Conservation (phyloP, 805 yeast species). For the Wickerhamiella brachini region DNA sequence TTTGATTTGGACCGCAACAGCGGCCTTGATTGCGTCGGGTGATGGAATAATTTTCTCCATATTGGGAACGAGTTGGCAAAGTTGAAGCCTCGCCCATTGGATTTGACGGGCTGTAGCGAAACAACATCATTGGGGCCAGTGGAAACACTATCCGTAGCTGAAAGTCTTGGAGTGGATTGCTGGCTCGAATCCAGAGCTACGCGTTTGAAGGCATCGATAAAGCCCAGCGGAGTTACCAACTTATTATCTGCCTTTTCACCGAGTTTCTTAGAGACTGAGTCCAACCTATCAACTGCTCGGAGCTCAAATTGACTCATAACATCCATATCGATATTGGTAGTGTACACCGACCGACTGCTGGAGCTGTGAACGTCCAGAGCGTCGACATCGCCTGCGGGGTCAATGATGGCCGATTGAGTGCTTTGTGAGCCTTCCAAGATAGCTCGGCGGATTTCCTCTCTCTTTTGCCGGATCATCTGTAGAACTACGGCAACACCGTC, state of each 20-base stretch:
- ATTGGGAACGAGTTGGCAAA: constrained; percentile 75
- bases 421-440: background rate
- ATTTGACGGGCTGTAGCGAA: background rate
- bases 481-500: background rate
- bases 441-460: background rate
- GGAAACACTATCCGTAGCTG: background rate
- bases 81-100: constrained; percentile 13
- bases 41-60: constrained; percentile 48
- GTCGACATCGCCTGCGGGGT: background rate
- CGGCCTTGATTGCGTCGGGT: constrained; percentile 38
- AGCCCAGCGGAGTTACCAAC: constrained; percentile 1
- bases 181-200: constrained; percentile 2
- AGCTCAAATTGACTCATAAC: background rate
- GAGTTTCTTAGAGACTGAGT: no score
- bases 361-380: background rate
- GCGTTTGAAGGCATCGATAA: constrained; percentile 8
- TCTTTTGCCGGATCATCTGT: background rate
- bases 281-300: background rate
- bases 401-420: background rate
- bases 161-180: background rate
- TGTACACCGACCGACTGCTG: background rate
- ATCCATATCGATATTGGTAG: constrained; percentile 5
- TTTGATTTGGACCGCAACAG: constrained; percentile 32
- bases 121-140: background rate
- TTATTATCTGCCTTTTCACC: no score